Evolutionary conservation across 331 rosid genomes (phyloP).

Genomic region (Quercus lobata): DNA sequence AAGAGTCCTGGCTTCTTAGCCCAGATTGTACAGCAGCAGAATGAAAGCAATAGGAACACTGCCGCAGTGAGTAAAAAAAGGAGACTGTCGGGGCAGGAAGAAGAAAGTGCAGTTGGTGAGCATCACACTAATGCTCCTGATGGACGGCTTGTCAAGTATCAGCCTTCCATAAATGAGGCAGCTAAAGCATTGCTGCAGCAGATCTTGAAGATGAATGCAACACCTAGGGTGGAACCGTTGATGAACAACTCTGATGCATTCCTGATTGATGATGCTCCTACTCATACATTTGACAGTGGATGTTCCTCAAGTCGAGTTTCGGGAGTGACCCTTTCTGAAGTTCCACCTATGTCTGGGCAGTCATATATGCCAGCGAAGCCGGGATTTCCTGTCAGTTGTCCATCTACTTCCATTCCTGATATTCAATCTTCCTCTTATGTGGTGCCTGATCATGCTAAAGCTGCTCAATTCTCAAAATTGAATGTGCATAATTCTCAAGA

Average conservation of each 20-base stretch:
- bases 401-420: slow-evolving; percentile 36
- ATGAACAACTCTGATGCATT: slow-evolving; percentile 46
- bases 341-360: slow-evolving; percentile 42
- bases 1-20: slow-evolving; percentile 48
- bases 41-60: slow-evolving; percentile 41
- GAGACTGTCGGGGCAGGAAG: slow-evolving; percentile 50
- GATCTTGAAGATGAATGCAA: slow-evolving; percentile 43
- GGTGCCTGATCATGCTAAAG: slow-evolving; percentile 24
- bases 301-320: slow-evolving; percentile 42
- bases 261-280: slow-evolving; percentile 40
- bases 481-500: slow-evolving; percentile 21
- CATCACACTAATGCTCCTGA: slow-evolving; percentile 28
- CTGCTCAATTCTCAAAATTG: slow-evolving; percentile 34
- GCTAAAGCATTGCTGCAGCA: slow-evolving; percentile 48
- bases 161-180: slow-evolving; percentile 52
- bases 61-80: slow-evolving; percentile 45
- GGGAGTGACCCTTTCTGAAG: slow-evolving; percentile 49
- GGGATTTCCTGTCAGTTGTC: slow-evolving; percentile 29
- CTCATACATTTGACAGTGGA: slow-evolving; percentile 29
- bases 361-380: slow-evolving; percentile 32
- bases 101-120: slow-evolving; percentile 31
- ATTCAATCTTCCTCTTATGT: slow-evolving; percentile 33
- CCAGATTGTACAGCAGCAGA: slow-evolving; percentile 56
- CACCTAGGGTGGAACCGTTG: slow-evolving; percentile 42
- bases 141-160: slow-evolving; percentile 58